These are phyloP conservation scores for Wickerhamiella sergipiensis DNA, from an alignment of 805 yeast species.

Conservation along the genomic window DNA sequence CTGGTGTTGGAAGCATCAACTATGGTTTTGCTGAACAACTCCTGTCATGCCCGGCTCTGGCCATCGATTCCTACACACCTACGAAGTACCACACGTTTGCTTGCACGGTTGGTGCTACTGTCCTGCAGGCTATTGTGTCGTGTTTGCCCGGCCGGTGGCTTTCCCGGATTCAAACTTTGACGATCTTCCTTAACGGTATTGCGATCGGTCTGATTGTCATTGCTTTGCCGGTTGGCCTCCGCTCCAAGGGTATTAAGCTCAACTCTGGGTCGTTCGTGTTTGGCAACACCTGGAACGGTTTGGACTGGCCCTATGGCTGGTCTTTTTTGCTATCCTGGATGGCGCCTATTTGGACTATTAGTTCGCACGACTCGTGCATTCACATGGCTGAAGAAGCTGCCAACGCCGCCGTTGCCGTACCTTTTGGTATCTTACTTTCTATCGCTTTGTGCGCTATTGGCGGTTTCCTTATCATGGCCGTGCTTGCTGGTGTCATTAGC, in stretches of 20 bases:
- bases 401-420: conserved; percentile 50
- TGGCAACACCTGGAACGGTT: conserved; percentile 36
- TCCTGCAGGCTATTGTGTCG: conserved; percentile 38
- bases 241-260: conserved; percentile 21
- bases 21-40: conserved; percentile 56
- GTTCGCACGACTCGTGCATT: conserved; percentile 46
- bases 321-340: conserved; percentile 42
- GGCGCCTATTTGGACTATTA: conserved; percentile 40
- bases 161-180: conserved; percentile 43
- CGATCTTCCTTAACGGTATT: conserved; percentile 39
- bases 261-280: conserved; percentile 41
- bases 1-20: conserved; percentile 53
- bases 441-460: conserved; percentile 27
- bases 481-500: conserved; percentile 13
- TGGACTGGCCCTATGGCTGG: conserved; percentile 51
- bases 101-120: conserved; percentile 45
- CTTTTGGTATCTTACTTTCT: conserved; percentile 50
- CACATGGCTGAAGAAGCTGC: conserved; percentile 52
- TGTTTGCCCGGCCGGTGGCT: conserved; percentile 41
- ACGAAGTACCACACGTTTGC: conserved; percentile 45
- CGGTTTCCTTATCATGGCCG: conserved; percentile 17
- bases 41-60: conserved; percentile 23
- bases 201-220: conserved; percentile 41
- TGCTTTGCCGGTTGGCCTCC: conserved; percentile 44
- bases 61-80: conserved; percentile 34